These are phyloP conservation scores for Rheum nobile DNA, from an alignment of 148 eudicot species.

Conservation along the genomic window DNA sequence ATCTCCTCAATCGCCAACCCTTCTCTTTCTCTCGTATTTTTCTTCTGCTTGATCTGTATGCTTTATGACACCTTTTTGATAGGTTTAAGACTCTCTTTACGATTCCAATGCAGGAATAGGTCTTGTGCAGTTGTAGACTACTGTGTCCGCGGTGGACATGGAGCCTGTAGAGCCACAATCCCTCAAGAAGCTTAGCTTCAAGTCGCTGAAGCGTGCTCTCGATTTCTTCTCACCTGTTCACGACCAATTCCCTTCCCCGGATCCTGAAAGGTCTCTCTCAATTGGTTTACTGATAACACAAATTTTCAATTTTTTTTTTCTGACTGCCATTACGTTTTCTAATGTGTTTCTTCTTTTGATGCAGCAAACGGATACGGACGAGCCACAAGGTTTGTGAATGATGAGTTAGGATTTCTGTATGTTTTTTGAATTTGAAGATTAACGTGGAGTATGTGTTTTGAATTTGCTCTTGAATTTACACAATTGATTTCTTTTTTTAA, in stretches of 20 bases:
- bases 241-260: conserved; percentile 62
- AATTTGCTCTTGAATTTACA: background rate
- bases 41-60: too few species aligned
- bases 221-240: conserved; percentile 81
- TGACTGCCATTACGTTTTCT: background rate
- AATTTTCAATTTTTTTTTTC: background rate
- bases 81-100: too few species aligned
- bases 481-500: conserved; percentile 2
- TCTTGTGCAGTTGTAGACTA: too few species aligned
- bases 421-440: too few species aligned
- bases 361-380: conserved; percentile 83
- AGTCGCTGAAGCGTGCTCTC: conserved; percentile 67
- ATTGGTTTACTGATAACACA: conserved; percentile 13
- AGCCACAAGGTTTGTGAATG: conserved; percentile 64
- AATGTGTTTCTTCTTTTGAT: background rate
- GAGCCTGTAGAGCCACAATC: conserved; percentile 88
- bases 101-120: too few species aligned
- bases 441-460: too few species aligned
- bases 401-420: conserved; percentile 2
- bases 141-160: conserved; percentile 23
- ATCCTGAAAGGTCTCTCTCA: conserved; percentile 40
- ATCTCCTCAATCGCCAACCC: too few species aligned
- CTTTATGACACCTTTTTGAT: too few species aligned
- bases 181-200: conserved; percentile 64
- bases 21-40: too few species aligned